Base-by-base conservation (phyloP, 371 early-diverging fungal genomes). In the Aphelidium insulamus region DNA sequence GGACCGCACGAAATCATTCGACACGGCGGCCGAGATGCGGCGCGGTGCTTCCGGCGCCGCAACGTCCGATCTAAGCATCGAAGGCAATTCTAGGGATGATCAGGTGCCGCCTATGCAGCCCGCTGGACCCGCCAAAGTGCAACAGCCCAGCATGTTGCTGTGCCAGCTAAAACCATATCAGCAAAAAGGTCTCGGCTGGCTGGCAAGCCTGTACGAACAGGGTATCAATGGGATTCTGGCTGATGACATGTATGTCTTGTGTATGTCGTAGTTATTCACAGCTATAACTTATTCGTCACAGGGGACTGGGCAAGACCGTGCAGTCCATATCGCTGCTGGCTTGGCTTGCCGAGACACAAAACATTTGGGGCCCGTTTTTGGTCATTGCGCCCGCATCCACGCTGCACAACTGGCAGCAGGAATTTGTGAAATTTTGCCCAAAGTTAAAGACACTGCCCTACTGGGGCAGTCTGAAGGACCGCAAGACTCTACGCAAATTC, bases 121-220 rank as follows among this genome's bases (percentile, higher is more conserved):
- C 24, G 10, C 24, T 5, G 24, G 24, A 6, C 65, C 57, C 4
- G 50, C 62, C 8, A 76, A 77, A 39, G 66, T 78, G 28, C 49
- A 66, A 24, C 87, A 88, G 49, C 91, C 91, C 10, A 61, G 56
- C 19, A 79, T 88, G 68, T 58, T 94, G 21, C 78, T 76, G 58
- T 79, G 81, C 41, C 66, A 71, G 40, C 62, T 95, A 9, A 88
- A 85, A 47, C 69, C 73, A 26, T 90, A 98, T 51, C 98, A 99
- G 54, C 54, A 97, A 30, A 85, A 94, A 54, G 99, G 99, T 15
- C 63, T 99, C 17, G 90, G 87, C 49, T 99, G 99, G 99, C 68
- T 99, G 11, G 78, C 82, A 17, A 86, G 80, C 48, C 52, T 94
- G 47, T 90, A 90, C 45, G 85, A 91, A 37, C 84, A 86, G 28